Evolutionary conservation across 495 filamentous ascomycete species (phyloP).

Genomic region (Schizothecium vesticola): DNA sequence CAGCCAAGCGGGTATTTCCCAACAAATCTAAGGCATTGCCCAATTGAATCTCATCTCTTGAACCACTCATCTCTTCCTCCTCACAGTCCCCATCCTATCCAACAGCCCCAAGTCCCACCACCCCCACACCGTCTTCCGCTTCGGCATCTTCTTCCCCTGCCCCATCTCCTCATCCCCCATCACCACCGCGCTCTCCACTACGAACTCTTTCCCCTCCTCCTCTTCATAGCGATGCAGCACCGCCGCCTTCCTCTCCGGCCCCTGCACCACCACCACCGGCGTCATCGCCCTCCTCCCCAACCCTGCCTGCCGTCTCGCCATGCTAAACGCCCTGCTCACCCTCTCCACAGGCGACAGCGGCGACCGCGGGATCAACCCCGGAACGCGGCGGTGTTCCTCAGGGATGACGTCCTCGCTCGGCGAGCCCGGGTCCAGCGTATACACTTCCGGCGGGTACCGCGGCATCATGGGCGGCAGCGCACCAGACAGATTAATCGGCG

Average conservation of each 20-base stretch:
- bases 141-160: conserved; percentile 9
- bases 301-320: conserved; percentile 1
- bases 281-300: conserved; percentile 14
- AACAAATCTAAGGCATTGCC: neutral
- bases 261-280: conserved; percentile 18
- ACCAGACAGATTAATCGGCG: conserved; percentile 20
- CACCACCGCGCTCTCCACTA: conserved; percentile 1
- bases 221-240: neutral
- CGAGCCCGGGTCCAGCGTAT: neutral
- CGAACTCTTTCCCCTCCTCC: conserved; percentile 3
- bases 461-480: conserved; percentile 1
- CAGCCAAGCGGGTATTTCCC: neutral
- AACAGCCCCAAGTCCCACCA: conserved; percentile 48
- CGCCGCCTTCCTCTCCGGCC: neutral
- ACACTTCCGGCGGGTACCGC: neutral
- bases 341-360: conserved; percentile 17
- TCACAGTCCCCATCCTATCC: conserved; percentile 30
- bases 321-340: conserved; percentile 10
- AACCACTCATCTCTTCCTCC: conserved; percentile 20
- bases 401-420: conserved; percentile 18
- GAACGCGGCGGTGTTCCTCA: conserved; percentile 22
- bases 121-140: conserved; percentile 36
- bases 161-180: conserved; percentile 4
- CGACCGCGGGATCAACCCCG: conserved; percentile 16
- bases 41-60: neutral